Conservation (phyloP, 352 stramenopile species). For the Phytophthora fragariaefolia region DNA sequence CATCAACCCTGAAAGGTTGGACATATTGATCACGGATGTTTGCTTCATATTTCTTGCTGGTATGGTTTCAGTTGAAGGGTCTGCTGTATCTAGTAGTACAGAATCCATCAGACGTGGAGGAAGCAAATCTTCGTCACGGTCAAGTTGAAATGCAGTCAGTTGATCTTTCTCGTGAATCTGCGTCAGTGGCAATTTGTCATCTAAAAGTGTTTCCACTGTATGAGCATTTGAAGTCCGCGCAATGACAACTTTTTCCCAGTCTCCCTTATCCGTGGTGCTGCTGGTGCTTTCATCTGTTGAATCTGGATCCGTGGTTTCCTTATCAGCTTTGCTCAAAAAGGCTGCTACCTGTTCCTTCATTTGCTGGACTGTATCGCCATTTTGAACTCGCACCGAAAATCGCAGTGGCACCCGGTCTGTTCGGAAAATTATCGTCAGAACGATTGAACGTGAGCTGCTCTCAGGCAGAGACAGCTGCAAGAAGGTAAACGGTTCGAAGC, state of each 20-base stretch:
- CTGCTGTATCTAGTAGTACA: background rate
- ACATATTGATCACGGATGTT: no score
- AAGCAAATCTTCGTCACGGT: constrained; percentile 40
- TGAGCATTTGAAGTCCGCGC: constrained; percentile 64
- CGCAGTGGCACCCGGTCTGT: constrained; percentile 75
- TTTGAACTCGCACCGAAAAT: constrained; percentile 74
- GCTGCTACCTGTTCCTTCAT: constrained; percentile 65
- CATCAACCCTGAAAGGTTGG: no score
- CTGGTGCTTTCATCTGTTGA: constrained; percentile 3
- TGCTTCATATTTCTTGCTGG: background rate
- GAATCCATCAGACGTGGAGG: constrained; percentile 4
- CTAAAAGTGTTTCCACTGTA: constrained; percentile 72
- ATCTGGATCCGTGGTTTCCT: background rate
- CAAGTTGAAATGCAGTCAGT: constrained; percentile 74
- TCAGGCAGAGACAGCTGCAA: constrained; percentile 85
- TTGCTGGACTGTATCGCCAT: constrained; percentile 65
- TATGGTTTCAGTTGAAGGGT: background rate
- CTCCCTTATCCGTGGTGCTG: constrained; percentile 4
- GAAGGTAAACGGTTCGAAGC: constrained; percentile 95
- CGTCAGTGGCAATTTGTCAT: constrained; percentile 61
- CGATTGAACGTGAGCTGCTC: constrained; percentile 73
- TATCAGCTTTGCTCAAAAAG: constrained; percentile 45
- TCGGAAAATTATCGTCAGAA: constrained; percentile 86
- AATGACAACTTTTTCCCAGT: constrained; percentile 54
- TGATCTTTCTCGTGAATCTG: constrained; percentile 84